A percentile compares a stretch with the other conserved stretches of the same genome.
Evolutionary conservation across 331 rosid species (phyloP).

Genomic region (Malus hybrid): DNA sequence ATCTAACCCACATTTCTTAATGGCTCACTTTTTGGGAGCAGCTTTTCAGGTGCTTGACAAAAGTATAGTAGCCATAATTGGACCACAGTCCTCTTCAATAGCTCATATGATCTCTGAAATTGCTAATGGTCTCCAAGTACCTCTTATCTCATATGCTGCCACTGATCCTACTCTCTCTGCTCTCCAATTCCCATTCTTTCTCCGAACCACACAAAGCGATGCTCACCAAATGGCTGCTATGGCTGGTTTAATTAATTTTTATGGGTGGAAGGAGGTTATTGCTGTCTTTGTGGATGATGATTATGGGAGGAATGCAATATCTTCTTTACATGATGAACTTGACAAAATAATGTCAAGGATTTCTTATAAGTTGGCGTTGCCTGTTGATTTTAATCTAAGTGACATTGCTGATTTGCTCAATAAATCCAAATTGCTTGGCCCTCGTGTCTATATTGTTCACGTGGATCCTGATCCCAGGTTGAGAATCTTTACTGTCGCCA

Average conservation of each 20-base stretch:
- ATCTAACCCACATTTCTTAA: constrained; percentile 10
- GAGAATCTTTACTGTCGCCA: constrained; percentile 55
- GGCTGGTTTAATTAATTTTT: constrained; percentile 55
- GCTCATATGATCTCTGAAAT: constrained; percentile 70
- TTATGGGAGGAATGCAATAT: constrained; percentile 82
- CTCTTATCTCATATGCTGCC: constrained; percentile 83
- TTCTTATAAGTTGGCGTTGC: constrained; percentile 55
- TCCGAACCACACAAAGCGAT: constrained; percentile 63
- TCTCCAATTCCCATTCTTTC: constrained; percentile 74
- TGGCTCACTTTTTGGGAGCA: constrained; percentile 26
- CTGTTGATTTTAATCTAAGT: constrained; percentile 35
- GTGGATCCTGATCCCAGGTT: constrained; percentile 57
- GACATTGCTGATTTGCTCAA: constrained; percentile 50
- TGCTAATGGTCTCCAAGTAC: constrained; percentile 76
- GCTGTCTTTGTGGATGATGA: constrained; percentile 65
- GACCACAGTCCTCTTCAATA: constrained; percentile 80
- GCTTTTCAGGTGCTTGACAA: constrained; percentile 73
- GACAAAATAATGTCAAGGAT: constrained; percentile 40
- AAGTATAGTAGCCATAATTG: constrained; percentile 59
- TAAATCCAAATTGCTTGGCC: constrained; percentile 46
- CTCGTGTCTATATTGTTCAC: constrained; percentile 83
- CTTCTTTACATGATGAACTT: constrained; percentile 62
- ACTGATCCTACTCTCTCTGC: constrained; percentile 84
- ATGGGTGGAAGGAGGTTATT: constrained; percentile 81
- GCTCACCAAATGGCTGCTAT: constrained; percentile 71